Conservation (phyloP, 805 yeast genomes). For the Lipomyces yamanashiensis region DNA sequence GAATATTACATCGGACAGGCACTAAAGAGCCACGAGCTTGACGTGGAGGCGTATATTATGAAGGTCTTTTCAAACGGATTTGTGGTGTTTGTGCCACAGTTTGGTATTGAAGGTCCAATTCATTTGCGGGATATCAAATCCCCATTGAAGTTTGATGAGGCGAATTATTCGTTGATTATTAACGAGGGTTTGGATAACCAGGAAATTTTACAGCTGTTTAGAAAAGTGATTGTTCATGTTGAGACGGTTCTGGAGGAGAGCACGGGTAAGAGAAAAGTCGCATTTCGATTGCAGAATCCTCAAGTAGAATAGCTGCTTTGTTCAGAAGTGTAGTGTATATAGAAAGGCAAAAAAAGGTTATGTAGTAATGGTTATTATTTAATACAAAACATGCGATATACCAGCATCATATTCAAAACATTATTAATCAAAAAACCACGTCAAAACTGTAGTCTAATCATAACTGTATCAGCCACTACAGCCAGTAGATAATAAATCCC, state of each 20-base stretch:
- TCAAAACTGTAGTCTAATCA: no score
- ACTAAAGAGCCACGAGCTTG: slow-evolving; percentile 78
- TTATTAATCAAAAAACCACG: no score
- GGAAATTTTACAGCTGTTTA: slow-evolving; percentile 69
- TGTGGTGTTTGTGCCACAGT: slow-evolving; percentile 91
- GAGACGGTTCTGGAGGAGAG: slow-evolving; percentile 80
- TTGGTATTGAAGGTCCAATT: slow-evolving; percentile 93
- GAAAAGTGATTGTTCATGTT: slow-evolving; percentile 81
- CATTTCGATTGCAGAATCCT: slow-evolving; percentile 51
- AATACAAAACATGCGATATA: no score
- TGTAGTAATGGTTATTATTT: not conserved
- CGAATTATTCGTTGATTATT: slow-evolving; percentile 69
- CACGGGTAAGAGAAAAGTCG: slow-evolving; percentile 92
- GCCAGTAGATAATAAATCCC: no score
- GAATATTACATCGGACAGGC: slow-evolving; percentile 99
- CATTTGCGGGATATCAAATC: slow-evolving; percentile 73
- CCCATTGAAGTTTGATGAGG: slow-evolving; percentile 75
- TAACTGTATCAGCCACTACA: no score
- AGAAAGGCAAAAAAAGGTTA: not conserved
- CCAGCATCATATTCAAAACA: no score
- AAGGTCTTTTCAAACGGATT: slow-evolving; percentile 93
- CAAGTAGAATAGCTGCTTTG: not conserved
- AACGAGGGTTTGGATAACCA: slow-evolving; percentile 52
- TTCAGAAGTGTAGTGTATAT: not conserved
- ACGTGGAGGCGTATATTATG: slow-evolving; percentile 88